Conservation (phyloP, 352 stramenopile species). For the Globisporangium heterothallicum region DNA sequence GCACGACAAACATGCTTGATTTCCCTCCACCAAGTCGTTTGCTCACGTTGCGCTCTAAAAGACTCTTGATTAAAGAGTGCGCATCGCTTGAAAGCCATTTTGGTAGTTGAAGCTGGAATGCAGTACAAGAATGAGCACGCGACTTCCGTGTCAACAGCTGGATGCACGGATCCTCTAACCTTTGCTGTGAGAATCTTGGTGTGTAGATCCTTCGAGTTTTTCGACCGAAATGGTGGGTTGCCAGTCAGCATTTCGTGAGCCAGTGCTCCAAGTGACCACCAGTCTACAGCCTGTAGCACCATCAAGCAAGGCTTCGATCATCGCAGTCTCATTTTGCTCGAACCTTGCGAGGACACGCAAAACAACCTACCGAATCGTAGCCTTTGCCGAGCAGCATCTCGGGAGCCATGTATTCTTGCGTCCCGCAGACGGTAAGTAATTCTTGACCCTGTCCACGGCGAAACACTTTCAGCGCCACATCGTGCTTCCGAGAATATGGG, state of each 20-base stretch:
- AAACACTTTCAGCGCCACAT: too few relatives aligned
- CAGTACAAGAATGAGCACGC: neutral
- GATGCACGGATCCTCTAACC: slow-evolving; percentile 20
- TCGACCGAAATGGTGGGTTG: slow-evolving; percentile 66
- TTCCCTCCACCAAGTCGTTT: slow-evolving; percentile 92
- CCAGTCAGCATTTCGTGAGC: slow-evolving; percentile 78
- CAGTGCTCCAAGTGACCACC: slow-evolving; percentile 80
- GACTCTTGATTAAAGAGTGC: slow-evolving; percentile 92
- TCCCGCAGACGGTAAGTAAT: slow-evolving; percentile 71
- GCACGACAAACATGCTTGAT: slow-evolving; percentile 97
- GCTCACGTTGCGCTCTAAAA: slow-evolving; percentile 95
- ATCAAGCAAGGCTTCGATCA: neutral
- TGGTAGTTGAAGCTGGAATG: slow-evolving; percentile 60
- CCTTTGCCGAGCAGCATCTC: slow-evolving; percentile 83
- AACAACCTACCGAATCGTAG: slow-evolving; percentile 54
- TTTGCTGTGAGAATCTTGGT: slow-evolving; percentile 77
- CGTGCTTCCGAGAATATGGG: slow-evolving; percentile 1
- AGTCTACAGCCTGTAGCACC: slow-evolving; percentile 57
- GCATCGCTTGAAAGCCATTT: slow-evolving; percentile 81
- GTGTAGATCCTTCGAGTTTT: slow-evolving; percentile 63
- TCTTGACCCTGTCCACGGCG: slow-evolving; percentile 62
- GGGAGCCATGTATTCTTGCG: slow-evolving; percentile 85
- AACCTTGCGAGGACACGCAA: neutral
- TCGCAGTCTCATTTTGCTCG: neutral
- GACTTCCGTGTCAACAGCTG: too few relatives aligned